Percentiles rank a stretch among this genome's conserved stretches.
phyloP scores from a whole-genome alignment of 805 yeast genomes.

The Lipomyces lipofer region DNA sequence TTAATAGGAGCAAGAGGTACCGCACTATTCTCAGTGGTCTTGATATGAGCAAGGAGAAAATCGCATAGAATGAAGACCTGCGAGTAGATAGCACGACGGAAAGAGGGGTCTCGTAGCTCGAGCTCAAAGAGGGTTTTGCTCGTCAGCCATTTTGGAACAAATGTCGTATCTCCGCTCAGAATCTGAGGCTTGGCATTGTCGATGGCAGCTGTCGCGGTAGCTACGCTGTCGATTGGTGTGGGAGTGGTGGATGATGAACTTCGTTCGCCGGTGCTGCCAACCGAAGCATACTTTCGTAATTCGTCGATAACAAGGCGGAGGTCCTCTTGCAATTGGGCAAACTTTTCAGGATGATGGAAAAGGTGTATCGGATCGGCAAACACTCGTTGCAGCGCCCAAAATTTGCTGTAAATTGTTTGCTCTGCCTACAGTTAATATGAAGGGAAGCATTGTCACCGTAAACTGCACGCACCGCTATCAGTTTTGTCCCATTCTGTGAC shows the following conservation, averaged over 20 bases:
- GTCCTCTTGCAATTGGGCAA: slow-evolving; percentile 23
- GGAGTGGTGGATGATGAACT: neutral
- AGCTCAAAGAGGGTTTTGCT: slow-evolving; percentile 38
- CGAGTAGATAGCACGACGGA: slow-evolving; percentile 35
- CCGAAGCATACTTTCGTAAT: slow-evolving; percentile 19
- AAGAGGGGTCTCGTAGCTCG: slow-evolving; percentile 38
- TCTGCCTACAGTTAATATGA: neutral
- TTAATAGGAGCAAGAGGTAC: slow-evolving; percentile 14
- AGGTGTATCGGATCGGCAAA: slow-evolving; percentile 35
- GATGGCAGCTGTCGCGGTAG: neutral
- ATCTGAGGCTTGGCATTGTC: neutral
- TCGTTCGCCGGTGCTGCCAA: slow-evolving; percentile 7
- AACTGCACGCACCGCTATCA: slow-evolving; percentile 1
- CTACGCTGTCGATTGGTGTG: neutral
- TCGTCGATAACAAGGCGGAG: slow-evolving; percentile 29
- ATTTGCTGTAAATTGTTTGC: slow-evolving; percentile 29
- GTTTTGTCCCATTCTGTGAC: slow-evolving; percentile 26
- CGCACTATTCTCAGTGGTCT: neutral
- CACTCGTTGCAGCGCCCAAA: slow-evolving; percentile 39
- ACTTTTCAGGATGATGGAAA: slow-evolving; percentile 12
- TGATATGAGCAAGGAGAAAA: slow-evolving; percentile 28
- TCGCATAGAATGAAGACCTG: slow-evolving; percentile 38
- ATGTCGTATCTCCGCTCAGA: slow-evolving; percentile 14
- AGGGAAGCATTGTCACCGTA: neutral
- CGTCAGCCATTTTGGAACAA: slow-evolving; percentile 43